Evolutionary conservation across 164 flowering plant species (phyloP).

Genomic region (Nymphaea colorata): DNA sequence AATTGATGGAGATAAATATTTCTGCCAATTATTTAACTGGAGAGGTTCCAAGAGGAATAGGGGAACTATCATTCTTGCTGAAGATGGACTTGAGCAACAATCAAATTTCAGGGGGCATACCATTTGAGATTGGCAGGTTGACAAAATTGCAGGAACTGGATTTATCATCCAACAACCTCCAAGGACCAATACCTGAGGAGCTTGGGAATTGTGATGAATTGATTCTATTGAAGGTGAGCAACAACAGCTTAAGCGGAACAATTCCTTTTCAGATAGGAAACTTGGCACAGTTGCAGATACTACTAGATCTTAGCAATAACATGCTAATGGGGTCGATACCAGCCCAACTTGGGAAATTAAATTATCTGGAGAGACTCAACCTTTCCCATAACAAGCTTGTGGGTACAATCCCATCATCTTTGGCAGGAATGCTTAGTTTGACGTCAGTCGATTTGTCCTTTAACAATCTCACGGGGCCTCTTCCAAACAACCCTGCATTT

Average conservation of each 20-base stretch:
- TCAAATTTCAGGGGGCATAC: not conserved
- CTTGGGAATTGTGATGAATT: not conserved
- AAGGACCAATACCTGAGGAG: not conserved
- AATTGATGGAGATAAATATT: not conserved
- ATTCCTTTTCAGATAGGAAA: not conserved
- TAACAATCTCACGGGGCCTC: slow-evolving; percentile 16
- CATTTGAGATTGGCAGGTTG: not conserved
- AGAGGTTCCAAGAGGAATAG: not conserved
- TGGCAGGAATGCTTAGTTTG: slow-evolving; percentile 11
- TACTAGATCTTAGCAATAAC: not conserved
- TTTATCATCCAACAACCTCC: not conserved
- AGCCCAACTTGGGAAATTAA: not conserved
- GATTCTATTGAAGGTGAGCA: not conserved
- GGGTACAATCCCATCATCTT: slow-evolving; percentile 11
- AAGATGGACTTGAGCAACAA: not conserved
- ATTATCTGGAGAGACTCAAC: slow-evolving; percentile 10
- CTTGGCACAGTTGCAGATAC: not conserved
- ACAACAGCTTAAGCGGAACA: not conserved
- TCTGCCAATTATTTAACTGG: not conserved
- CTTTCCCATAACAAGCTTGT: slow-evolving; percentile 16
- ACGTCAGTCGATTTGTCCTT: slow-evolving; percentile 14
- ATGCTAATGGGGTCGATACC: not conserved
- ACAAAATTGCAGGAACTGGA: not conserved
- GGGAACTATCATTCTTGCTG: not conserved
- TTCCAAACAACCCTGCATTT: slow-evolving; percentile 11